Evolutionary conservation across 2,329 filamentous ascomycete species (phyloP).

Genomic region (Penicillium sp.): DNA sequence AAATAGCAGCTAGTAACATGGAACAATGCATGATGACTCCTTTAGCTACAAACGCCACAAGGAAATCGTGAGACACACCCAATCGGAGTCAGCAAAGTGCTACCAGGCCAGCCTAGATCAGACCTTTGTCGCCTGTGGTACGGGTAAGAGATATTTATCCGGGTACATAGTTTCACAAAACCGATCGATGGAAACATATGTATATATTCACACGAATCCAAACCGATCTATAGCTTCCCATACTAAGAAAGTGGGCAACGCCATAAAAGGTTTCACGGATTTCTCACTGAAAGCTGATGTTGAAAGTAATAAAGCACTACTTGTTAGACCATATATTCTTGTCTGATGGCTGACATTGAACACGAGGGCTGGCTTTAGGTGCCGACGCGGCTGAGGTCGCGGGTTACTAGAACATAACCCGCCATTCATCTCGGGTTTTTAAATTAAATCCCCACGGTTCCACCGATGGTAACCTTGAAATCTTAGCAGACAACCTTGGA

Average conservation of each 20-base stretch:
- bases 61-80: background rate
- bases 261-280: background rate
- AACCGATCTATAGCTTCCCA: no score
- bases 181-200: no score
- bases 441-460: no score
- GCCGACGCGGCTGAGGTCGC: background rate
- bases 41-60: background rate
- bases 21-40: background rate
- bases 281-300: no score
- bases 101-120: background rate
- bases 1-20: background rate
- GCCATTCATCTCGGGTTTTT: background rate
- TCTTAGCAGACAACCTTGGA: no score
- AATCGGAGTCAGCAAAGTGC: background rate
- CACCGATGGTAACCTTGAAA: no score
- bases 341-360: background rate
- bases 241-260: background rate
- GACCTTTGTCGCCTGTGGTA: no score
- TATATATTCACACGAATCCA: background rate
- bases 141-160: background rate
- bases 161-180: no score
- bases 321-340: no score
- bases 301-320: no score
- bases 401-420: background rate
- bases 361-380: background rate